Evolutionary conservation across 2,329 filamentous ascomycete species (phyloP), one percentile per base, ranked within the genome.

Genomic region (Penicillium janthinellum): DNA sequence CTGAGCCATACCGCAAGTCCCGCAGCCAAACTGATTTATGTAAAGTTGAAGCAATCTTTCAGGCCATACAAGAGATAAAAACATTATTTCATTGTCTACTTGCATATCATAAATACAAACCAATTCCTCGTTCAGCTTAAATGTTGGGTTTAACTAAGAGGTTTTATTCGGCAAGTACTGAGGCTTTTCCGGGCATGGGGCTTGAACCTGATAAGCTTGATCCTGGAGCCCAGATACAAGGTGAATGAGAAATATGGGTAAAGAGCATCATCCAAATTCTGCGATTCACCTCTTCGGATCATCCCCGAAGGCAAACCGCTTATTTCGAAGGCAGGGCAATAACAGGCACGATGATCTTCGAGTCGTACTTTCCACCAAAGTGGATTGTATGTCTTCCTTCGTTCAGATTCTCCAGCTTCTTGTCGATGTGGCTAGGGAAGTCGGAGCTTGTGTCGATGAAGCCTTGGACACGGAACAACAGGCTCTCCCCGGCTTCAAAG

Each of bases 371-470:
- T 20, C 39, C 39, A 22, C 39, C 39, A 7, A 42, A 42, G 11
- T 42, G 17, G n/a, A 42, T 42, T 42, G 39, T 42, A 20, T 42
- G 39, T 10, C 39, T n/a, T 3, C 39, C 39, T n/a, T 42, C 39
- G n/a, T 42, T 42, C 17, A 42, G 17, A 42, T 42, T 42, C 8
- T 42, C 39, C 8, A 42, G 39, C 7, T 42, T 42, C 39, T 54
- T 35, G n/a, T 54, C 52, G 14, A 54, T 54, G 22, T 54, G 52
- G 28, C 52, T 54, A 17, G 52, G 52, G 41, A 54, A 54, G 22
- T 54, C 52, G 1, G 52, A 54, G 41, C 52, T 54, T 5, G 52
- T 54, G 47, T 54, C 52, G 15, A 54, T 34, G 41, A 54, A 54
- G 6, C 52, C 52, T 34, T 54, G 52, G 17, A 54, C 52, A 20